These are phyloP conservation scores for Hemileia vastatrix DNA, from an alignment of 1,284 basidiomycete genomes.

Conservation along the genomic window DNA sequence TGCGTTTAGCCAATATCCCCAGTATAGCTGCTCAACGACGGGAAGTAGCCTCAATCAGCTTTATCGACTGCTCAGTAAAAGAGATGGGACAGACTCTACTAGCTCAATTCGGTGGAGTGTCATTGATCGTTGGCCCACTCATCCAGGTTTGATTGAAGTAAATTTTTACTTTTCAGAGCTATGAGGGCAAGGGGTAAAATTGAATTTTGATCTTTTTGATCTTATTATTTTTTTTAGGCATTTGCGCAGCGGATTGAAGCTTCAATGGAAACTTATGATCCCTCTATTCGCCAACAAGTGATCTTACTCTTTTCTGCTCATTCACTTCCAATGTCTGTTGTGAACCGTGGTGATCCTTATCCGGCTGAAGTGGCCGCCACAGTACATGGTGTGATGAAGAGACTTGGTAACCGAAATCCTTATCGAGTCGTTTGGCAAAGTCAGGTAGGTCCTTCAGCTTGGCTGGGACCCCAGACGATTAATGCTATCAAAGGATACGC, in stretches of 20 bases:
- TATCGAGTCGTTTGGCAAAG: constrained; percentile 97
- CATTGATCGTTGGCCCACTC: constrained; percentile 95
- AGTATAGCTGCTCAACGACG: constrained; percentile 97
- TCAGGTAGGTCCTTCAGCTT: constrained; percentile 91
- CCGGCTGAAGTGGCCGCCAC: constrained; percentile 89
- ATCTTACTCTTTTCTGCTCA: constrained; percentile 95
- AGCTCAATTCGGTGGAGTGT: constrained; percentile 82
- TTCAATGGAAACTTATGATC: constrained; percentile 70
- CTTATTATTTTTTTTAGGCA: constrained; percentile 51
- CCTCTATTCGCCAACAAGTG: constrained; percentile 57
- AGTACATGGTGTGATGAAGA: constrained; percentile 78
- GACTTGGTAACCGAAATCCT: constrained; percentile 65
- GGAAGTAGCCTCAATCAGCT: constrained; percentile 95
- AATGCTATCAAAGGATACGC: constrained; percentile 87
- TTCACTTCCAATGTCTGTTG: constrained; percentile 91
- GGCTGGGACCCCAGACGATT: constrained; percentile 95
- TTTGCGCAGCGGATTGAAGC: constrained; percentile 78
- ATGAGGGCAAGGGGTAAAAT: background rate
- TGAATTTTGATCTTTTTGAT: constrained; percentile 2
- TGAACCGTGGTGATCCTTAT: constrained; percentile 97
- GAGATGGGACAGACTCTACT: constrained; percentile 48
- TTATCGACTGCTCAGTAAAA: constrained; percentile 51
- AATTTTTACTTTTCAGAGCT: constrained; percentile 34
- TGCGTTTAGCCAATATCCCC: constrained; percentile 97
- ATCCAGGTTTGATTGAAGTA: constrained; percentile 85